These are phyloP conservation scores for Phaseolus lunatus DNA, from an alignment of 306 rosid species.

Conservation along the genomic window DNA sequence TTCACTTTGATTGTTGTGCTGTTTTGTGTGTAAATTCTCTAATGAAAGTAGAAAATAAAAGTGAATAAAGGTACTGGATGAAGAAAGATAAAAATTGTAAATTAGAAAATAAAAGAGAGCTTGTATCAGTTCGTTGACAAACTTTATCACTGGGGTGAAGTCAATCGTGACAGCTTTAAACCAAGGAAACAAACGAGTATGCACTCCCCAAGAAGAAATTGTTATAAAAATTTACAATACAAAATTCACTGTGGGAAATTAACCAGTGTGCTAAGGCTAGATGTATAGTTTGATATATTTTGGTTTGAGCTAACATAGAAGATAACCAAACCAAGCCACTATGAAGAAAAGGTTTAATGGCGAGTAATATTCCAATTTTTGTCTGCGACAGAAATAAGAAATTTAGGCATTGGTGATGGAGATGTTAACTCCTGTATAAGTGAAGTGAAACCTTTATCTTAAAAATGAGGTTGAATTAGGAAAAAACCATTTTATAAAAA, in stretches of 20 bases:
- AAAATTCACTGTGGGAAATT: background rate
- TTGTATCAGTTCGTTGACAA: background rate
- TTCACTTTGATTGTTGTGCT: background rate
- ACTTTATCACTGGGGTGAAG: background rate
- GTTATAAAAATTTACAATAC: background rate
- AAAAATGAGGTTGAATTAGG: too few relatives aligned
- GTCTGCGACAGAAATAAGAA: background rate
- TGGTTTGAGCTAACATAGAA: background rate
- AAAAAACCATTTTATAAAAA: too few relatives aligned
- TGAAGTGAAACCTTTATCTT: too few relatives aligned
- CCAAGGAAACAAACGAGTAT: background rate
- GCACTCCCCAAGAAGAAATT: background rate
- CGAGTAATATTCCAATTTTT: background rate
- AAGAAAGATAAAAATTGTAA: slow-evolving; percentile 1
- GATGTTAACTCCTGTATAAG: too few relatives aligned
- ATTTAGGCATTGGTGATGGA: too few relatives aligned
- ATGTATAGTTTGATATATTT: slow-evolving; percentile 17
- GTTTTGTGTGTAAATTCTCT: background rate
- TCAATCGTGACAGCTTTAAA: background rate
- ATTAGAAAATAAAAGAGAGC: background rate
- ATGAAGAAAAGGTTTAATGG: background rate
- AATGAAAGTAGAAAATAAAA: background rate
- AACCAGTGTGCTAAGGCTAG: background rate
- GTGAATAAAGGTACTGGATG: background rate
- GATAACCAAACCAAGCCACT: slow-evolving; percentile 14